These are phyloP conservation scores for Speleostelium caveatum DNA, from an alignment of 78 protist genomes.

Conservation along the genomic window DNA sequence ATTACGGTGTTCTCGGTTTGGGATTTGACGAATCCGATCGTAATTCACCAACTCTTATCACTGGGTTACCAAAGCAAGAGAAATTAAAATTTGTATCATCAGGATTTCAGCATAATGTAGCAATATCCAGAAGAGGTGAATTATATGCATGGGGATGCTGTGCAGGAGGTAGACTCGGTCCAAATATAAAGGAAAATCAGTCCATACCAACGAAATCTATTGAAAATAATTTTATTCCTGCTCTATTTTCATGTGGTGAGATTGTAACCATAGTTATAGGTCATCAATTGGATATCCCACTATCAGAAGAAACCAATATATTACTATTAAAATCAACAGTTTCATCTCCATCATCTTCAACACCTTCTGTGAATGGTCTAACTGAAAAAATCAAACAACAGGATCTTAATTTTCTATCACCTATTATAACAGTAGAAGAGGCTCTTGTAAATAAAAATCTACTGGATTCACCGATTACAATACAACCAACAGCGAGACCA, in stretches of 20 bases:
- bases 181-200: slow-evolving; percentile 15
- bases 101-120: slow-evolving; percentile 68
- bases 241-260: slow-evolving; percentile 43
- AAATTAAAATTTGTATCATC: background rate
- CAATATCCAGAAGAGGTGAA: background rate
- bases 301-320: too few relatives aligned
- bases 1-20: slow-evolving; percentile 47
- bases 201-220: background rate
- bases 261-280: slow-evolving; percentile 25
- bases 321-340: background rate
- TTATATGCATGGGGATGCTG: slow-evolving; percentile 59
- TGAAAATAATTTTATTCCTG: background rate
- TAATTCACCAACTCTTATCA: background rate
- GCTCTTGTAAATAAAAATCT: background rate
- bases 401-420: background rate
- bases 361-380: background rate
- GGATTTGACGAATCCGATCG: background rate
- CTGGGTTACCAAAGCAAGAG: background rate
- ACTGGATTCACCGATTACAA: background rate
- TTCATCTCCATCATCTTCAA: background rate
- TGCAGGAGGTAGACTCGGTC: slow-evolving; percentile 36
- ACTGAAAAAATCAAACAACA: background rate
- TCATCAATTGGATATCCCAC: background rate
- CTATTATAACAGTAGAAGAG: background rate
- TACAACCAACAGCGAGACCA: background rate